phyloP scores from a whole-genome alignment of 2,329 filamentous ascomycete genomes.

The Daldinia sp. region DNA sequence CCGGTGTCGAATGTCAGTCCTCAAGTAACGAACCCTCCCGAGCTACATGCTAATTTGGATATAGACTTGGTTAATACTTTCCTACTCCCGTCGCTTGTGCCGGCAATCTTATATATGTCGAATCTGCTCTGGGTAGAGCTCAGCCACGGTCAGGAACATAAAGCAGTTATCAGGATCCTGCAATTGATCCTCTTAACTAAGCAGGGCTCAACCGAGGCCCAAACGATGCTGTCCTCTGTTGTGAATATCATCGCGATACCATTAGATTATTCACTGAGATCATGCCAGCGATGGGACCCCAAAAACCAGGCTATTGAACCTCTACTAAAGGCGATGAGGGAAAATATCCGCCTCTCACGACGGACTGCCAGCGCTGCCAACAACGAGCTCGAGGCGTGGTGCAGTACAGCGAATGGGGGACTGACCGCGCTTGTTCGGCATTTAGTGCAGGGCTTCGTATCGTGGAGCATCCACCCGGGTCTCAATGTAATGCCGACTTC shows the following conservation, averaged over 20 bases:
- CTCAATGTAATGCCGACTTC: conserved; percentile 69
- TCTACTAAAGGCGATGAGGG: conserved; percentile 73
- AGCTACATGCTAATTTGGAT: conserved; percentile 33
- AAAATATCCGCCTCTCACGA: conserved; percentile 68
- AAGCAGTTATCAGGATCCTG: conserved; percentile 77
- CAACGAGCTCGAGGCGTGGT: conserved; percentile 77
- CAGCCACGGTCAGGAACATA: conserved; percentile 66
- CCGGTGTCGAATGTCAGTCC: conserved; percentile 78
- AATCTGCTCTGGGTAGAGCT: conserved; percentile 76
- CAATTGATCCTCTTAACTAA: conserved; percentile 78
- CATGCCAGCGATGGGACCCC: conserved; percentile 74
- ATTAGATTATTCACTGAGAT: conserved; percentile 74
- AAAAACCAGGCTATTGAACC: conserved; percentile 77
- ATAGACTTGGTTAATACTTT: conserved; percentile 82
- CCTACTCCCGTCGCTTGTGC: conserved; percentile 80
- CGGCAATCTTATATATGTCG: conserved; percentile 77
- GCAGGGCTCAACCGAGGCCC: conserved; percentile 78
- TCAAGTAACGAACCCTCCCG: background rate
- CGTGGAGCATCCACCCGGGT: conserved; percentile 73
- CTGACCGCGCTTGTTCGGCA: conserved; percentile 69
- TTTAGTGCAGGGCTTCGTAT: conserved; percentile 71
- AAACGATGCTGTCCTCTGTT: conserved; percentile 76
- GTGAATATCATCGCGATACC: conserved; percentile 78
- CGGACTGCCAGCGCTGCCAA: conserved; percentile 72
- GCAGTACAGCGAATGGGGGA: conserved; percentile 66